phyloP scores from a whole-genome alignment of 2,329 filamentous ascomycete genomes.

The Microthyrium microscopicum region DNA sequence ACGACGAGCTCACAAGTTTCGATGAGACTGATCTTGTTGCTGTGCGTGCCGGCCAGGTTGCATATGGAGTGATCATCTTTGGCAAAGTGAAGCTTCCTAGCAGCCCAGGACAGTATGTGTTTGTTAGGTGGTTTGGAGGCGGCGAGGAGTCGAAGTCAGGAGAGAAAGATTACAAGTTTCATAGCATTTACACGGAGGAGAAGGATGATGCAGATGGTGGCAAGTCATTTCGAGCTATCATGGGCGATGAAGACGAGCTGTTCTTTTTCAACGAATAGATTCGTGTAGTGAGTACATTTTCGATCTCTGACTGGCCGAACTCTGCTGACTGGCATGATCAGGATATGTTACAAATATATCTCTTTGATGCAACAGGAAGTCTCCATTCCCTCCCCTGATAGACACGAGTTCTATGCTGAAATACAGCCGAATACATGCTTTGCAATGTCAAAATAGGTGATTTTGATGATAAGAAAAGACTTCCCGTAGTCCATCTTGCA shows the following conservation, averaged over 20 bases:
- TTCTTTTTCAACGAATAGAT: neutral
- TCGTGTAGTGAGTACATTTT: no score
- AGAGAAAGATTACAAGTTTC: constrained; percentile 6
- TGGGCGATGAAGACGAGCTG: constrained; percentile 7
- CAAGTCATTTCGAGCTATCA: constrained; percentile 3
- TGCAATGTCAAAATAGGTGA: no score
- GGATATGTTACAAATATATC: no score
- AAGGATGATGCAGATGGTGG: constrained; percentile 4
- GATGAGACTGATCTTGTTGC: constrained; percentile 2
- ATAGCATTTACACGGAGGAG: constrained; percentile 6
- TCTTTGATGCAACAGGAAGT: no score
- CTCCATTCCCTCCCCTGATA: no score
- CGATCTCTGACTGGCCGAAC: no score
- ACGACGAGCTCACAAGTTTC: constrained; percentile 19
- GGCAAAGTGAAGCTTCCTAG: constrained; percentile 3
- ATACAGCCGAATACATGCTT: no score
- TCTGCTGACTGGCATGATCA: no score
- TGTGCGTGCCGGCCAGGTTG: constrained; percentile 5
- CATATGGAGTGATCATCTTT: constrained; percentile 5
- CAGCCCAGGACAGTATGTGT: constrained; percentile 1
- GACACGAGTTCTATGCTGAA: no score
- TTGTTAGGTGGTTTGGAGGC: constrained; percentile 7
- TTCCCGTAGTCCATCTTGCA: no score
- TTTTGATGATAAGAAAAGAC: no score
- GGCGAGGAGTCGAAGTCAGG: constrained; percentile 2